Evolutionary conservation across 176 grass and related monocot species (phyloP).

Genomic region (Eragrostis curvula): DNA sequence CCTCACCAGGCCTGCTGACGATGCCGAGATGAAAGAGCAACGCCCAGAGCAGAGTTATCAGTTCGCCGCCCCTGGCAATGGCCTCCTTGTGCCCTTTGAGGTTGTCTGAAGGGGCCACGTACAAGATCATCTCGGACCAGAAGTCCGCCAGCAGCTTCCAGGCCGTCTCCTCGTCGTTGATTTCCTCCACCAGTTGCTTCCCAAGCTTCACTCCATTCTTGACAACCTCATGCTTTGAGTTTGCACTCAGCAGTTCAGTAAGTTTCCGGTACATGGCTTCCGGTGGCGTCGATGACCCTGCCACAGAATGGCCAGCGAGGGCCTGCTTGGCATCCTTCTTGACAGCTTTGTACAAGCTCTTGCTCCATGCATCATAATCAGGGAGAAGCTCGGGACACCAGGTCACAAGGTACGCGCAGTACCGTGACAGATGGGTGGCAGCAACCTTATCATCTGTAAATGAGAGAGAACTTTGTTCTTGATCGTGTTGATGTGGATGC

Average conservation of each 20-base stretch:
- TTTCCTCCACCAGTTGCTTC: not conserved
- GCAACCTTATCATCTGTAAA: not conserved
- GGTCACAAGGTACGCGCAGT: conserved; percentile 28
- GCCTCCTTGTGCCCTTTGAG: not conserved
- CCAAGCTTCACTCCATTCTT: conserved; percentile 3
- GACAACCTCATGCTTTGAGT: not conserved
- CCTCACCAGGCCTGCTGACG: not conserved
- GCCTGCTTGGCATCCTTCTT: not conserved
- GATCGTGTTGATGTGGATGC: not conserved
- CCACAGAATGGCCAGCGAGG: not conserved
- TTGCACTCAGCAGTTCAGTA: not conserved
- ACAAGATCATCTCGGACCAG: conserved; percentile 16
- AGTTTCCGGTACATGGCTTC: not conserved
- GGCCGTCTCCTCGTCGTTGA: not conserved
- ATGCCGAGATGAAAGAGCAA: conserved; percentile 22
- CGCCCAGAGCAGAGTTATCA: conserved; percentile 34
- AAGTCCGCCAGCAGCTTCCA: not conserved
- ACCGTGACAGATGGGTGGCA: conserved; percentile 11
- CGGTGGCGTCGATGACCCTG: not conserved
- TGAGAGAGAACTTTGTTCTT: not conserved
- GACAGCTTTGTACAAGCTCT: not conserved
- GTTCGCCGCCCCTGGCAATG: conserved; percentile 29
- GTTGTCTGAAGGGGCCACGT: not conserved
- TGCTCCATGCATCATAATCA: not conserved
- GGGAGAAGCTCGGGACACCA: conserved; percentile 1